A percentile compares a stretch with the other conserved stretches of the same genome.
Conservation (phyloP, 208 protist species). For the Wallacemonas sp. region DNA sequence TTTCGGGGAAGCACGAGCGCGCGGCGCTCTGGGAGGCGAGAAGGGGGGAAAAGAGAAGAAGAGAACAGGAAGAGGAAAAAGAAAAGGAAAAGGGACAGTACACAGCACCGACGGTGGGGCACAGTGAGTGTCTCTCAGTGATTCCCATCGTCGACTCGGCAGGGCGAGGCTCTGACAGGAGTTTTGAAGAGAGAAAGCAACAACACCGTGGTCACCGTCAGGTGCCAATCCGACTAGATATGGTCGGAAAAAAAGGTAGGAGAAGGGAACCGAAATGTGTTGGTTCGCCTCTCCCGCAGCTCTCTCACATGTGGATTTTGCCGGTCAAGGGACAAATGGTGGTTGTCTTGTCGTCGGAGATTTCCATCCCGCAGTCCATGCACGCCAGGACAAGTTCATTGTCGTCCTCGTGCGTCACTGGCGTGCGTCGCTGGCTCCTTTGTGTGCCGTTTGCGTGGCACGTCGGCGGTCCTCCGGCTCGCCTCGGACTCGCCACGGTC, state of each 20-base stretch:
- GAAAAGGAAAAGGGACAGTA: conserved; percentile 12
- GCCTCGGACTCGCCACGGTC: not conserved
- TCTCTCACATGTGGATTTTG: conserved; percentile 45
- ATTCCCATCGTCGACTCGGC: no score
- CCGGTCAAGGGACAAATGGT: conserved; percentile 54
- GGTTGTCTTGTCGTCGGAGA: conserved; percentile 26
- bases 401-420: conserved; percentile 39
- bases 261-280: no score
- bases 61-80: conserved; percentile 7
- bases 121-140: no score
- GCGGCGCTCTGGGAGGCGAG: not conserved
- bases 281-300: no score
- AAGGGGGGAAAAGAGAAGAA: not conserved
- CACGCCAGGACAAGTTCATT: conserved; percentile 60
- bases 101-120: no score
- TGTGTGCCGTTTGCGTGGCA: not conserved
- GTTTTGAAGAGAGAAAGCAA: no score
- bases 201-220: no score
- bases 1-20: not conserved
- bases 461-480: not conserved
- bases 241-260: not conserved
- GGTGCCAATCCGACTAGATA: no score
- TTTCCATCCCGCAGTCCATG: conserved; percentile 59
- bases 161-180: no score
- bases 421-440: conserved; percentile 1